Conservation (phyloP, 2,329 filamentous ascomycete genomes). For the Colletotrichum ledebouriae region DNA sequence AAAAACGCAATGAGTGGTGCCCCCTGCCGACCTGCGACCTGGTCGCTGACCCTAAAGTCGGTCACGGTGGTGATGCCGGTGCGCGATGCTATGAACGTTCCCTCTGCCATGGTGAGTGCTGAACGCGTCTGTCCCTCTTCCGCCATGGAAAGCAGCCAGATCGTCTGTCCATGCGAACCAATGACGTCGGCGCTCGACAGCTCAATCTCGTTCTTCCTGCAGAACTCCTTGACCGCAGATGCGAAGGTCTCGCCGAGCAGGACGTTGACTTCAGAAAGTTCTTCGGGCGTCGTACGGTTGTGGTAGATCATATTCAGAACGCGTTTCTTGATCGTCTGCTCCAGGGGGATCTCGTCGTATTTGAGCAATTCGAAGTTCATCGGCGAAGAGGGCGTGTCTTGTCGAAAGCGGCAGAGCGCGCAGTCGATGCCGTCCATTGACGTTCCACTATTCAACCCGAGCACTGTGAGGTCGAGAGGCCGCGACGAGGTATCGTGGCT, state of each 20-base stretch:
- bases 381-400: conserved; percentile 51
- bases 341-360: conserved; percentile 69
- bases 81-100: conserved; percentile 64
- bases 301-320: conserved; percentile 70
- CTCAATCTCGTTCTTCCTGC: not conserved
- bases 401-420: not conserved
- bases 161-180: conserved; percentile 71
- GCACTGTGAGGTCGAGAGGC: not conserved
- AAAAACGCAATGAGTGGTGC: conserved; percentile 70
- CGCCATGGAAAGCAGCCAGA: conserved; percentile 69
- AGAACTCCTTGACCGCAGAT: not conserved
- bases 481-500: no score
- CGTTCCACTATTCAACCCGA: not conserved
- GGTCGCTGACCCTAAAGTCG: conserved; percentile 69
- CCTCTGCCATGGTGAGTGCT: conserved; percentile 70
- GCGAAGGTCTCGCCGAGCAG: not conserved
- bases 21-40: conserved; percentile 67
- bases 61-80: conserved; percentile 71
- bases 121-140: conserved; percentile 59
- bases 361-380: conserved; percentile 70
- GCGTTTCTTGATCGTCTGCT: conserved; percentile 65
- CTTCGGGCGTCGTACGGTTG: conserved; percentile 50
- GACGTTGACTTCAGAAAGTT: conserved; percentile 3
- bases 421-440: conserved; percentile 4
- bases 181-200: conserved; percentile 63